These are phyloP conservation scores for Meredithiella fracta DNA, from an alignment of 2,329 filamentous ascomycete genomes.

Conservation along the genomic window DNA sequence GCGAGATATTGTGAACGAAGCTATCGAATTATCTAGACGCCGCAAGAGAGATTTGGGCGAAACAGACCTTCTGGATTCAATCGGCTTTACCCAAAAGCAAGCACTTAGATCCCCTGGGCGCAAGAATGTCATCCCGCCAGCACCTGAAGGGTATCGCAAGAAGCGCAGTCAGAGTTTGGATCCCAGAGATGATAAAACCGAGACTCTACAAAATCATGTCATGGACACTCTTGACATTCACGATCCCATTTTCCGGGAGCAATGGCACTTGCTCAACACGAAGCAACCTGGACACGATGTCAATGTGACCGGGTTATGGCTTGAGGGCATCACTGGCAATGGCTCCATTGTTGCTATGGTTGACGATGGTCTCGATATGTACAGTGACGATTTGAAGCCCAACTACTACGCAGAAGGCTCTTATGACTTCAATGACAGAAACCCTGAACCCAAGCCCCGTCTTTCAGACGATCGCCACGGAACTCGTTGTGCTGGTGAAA, in stretches of 20 bases:
- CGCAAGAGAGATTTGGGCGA: constrained; percentile 42
- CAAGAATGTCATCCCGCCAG: constrained; percentile 33
- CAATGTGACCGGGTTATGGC: constrained; percentile 90
- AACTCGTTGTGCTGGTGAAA: constrained; percentile 86
- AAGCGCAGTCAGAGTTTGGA: constrained; percentile 11
- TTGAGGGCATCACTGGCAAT: constrained; percentile 75
- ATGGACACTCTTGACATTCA: constrained; percentile 53
- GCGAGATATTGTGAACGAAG: constrained; percentile 35
- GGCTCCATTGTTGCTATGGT: constrained; percentile 86
- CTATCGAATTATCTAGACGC: constrained; percentile 24
- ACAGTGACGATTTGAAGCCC: constrained; percentile 76
- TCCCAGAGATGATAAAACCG: constrained; percentile 24
- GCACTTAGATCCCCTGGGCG: constrained; percentile 29
- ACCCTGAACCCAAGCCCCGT: constrained; percentile 61
- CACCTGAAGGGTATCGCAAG: constrained; percentile 18
- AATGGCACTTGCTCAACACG: constrained; percentile 90
- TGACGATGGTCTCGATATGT: constrained; percentile 90
- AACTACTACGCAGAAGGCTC: constrained; percentile 92
- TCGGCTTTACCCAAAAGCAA: constrained; percentile 68
- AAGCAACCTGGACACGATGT: constrained; percentile 73
- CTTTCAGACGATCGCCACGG: constrained; percentile 77
- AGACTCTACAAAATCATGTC: constrained; percentile 42
- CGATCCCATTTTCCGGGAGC: constrained; percentile 82
- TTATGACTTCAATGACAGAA: constrained; percentile 87
- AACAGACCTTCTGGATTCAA: constrained; percentile 48